Evolutionary conservation across 148 eudicot genomes (phyloP), one percentile per base, ranked within the genome.

Genomic region (Fagopyrum esculentum): DNA sequence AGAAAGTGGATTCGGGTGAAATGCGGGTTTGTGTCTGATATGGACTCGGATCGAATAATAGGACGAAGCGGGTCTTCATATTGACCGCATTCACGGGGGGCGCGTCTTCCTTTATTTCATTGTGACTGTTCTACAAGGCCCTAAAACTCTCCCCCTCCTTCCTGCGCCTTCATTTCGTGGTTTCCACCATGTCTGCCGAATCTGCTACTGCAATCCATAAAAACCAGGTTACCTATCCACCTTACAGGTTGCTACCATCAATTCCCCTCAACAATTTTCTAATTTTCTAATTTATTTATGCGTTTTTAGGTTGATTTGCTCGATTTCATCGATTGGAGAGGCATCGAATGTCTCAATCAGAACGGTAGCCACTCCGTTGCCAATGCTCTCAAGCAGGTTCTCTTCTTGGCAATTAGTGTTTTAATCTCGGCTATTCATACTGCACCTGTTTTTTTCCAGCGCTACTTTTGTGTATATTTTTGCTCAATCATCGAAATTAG

Each of bases 291-390:
- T 52, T 19, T 63, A 56, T 61, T 45, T 75, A 30, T 59, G 11
- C 61, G 63, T 54, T 56, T 40, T 40, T 75, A 91, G 98, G 96
- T 89, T 64, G 98, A 94, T 91, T 84, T 94, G 63, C 77, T 90
- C 55, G 96, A 94, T 49, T 91, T 89, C 69, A 78, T 94, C 5
- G 97, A 94, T 77, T 94, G 98, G 98, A 85, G 92, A 2, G 90
- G 96, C 6, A 86, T 94, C 51, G 98, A 94, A 83, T 94, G 98
- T 76, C 95, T 94, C 59, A 94, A 94, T 78, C 93, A 90, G 77
- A 94, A 80, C 80, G 45, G 85, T 68, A 74, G 79, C 56, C 85
- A 87, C 77, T 74, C 97, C 57, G 66, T 86, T 76, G 76, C 82
- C 26, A 91, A 92, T 77, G 96, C 96, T 77, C 89, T 94, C 81